Base-by-base conservation (phyloP, 495 filamentous ascomycete genomes). In the Penicillium coffeae region DNA sequence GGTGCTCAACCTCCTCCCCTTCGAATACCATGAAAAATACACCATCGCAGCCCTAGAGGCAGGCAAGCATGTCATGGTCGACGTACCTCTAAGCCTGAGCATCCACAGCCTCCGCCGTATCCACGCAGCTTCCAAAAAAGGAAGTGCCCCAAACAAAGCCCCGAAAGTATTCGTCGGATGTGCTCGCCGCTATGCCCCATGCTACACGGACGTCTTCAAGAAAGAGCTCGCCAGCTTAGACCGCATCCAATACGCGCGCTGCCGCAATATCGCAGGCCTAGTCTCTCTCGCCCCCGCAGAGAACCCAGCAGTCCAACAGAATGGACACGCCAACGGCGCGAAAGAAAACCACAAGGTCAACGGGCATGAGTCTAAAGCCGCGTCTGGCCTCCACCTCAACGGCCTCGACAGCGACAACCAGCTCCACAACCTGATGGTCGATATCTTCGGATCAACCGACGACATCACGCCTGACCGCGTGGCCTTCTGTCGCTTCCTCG, bases 11-110 rank as follows among this genome's bases (percentile, higher is more conserved):
- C 65, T 74, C 54, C 73, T 72, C 45, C 63, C 71, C 25, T 72
- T 78, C 49, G 76, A 73, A 43, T 76, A 63, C 51, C 81, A 81
- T 57, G 74, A 67, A 36, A 42, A 60, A 37, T 68, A 75, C 55
- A 72, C 70, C 34, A 62, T 81, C 35, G 60, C 67, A 16, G 78
- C 78, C 8, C 64, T 84, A 1, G 38, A 72, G 44, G 54, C 70
- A 7, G 70, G 67, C 19, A 84, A 84, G 53, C 61, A 76, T 38
- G 73, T 76, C 48, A 71, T 84, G 54, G 63, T 83, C 25, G 77
- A 82, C 51, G 75, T 77, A 37, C 81, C 79, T 1, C 55, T 82
- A 12, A 69, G 75, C 42, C 54, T 78, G 41, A 69, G 62, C 46
- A 53, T 71, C 35, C 62, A 55, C 2, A 68, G 64, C 36, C 66